Evolutionary conservation across 768 basidiomycete genomes (phyloP).

Genomic region (Erythrobasidium yunnanense): DNA sequence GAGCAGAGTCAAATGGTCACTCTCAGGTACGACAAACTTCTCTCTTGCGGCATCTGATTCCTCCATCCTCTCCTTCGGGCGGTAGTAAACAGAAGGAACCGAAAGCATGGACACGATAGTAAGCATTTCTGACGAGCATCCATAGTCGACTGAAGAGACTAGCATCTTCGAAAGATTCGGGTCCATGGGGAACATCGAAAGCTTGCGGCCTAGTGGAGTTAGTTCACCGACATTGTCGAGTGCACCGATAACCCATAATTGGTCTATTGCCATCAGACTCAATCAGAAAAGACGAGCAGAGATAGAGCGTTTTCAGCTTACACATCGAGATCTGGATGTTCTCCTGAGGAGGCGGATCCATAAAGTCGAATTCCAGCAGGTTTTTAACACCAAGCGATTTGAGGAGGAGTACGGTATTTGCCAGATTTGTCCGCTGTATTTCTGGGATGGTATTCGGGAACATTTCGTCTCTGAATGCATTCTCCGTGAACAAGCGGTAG

Average conservation of each 20-base stretch:
- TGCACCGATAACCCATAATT: slow-evolving; percentile 96
- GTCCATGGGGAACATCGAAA: slow-evolving; percentile 79
- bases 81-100: slow-evolving; percentile 93
- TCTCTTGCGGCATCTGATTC: slow-evolving; percentile 95
- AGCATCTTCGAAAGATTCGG: slow-evolving; percentile 80
- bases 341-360: slow-evolving; percentile 99
- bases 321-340: slow-evolving; percentile 18
- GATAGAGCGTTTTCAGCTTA: too few relatives aligned
- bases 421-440: slow-evolving; percentile 93
- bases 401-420: slow-evolving; percentile 85
- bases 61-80: slow-evolving; percentile 93
- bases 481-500: slow-evolving; percentile 93
- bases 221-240: slow-evolving; percentile 96
- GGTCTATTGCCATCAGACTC: slow-evolving; percentile 69
- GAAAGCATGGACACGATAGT: slow-evolving; percentile 99
- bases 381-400: slow-evolving; percentile 97
- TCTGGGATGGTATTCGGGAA: slow-evolving; percentile 94
- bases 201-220: slow-evolving; percentile 80
- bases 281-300: neutral
- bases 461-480: slow-evolving; percentile 89
- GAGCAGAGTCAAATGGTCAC: slow-evolving; percentile 85
- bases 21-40: slow-evolving; percentile 97
- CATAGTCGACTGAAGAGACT: slow-evolving; percentile 84
- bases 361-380: slow-evolving; percentile 94
- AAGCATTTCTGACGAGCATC: slow-evolving; percentile 87